These are phyloP conservation scores for Skeletonema tropicum DNA, from an alignment of 108 stramenopile genomes.

Conservation along the genomic window DNA sequence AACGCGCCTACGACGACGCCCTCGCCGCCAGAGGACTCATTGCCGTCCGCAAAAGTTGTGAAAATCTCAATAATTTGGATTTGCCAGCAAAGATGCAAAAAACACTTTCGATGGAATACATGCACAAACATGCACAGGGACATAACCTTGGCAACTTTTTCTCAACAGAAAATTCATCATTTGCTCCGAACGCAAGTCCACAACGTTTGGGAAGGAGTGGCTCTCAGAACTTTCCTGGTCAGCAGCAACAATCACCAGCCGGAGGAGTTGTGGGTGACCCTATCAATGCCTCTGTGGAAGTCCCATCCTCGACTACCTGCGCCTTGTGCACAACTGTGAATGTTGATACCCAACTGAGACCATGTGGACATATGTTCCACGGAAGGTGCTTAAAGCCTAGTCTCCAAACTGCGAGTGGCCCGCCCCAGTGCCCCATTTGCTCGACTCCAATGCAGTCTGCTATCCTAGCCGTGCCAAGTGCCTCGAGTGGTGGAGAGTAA, in stretches of 20 bases:
- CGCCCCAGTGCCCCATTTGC: conserved; percentile 83
- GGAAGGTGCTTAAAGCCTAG: conserved; percentile 87
- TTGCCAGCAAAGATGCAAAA: conserved; percentile 88
- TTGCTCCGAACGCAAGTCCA: conserved; percentile 30
- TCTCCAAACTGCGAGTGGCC: conserved; percentile 67
- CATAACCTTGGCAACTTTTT: conserved; percentile 48
- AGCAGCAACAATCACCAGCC: conserved; percentile 21
- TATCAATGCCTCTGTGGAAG: conserved; percentile 62
- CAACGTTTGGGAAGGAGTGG: conserved; percentile 11
- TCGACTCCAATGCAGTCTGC: conserved; percentile 80
- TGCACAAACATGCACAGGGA: conserved; percentile 69
- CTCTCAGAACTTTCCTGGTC: conserved; percentile 17
- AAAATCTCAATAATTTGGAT: conserved; percentile 86
- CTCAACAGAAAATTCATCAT: conserved; percentile 42
- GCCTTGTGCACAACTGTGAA: conserved; percentile 70
- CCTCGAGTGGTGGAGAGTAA: conserved; percentile 1
- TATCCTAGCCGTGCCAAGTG: conserved; percentile 73
- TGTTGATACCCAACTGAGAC: conserved; percentile 90
- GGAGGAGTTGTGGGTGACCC: neutral
- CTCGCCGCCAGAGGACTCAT: conserved; percentile 89
- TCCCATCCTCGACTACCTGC: conserved; percentile 79
- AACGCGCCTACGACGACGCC: conserved; percentile 90
- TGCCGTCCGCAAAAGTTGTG: conserved; percentile 80
- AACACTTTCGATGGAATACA: conserved; percentile 82
- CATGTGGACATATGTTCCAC: conserved; percentile 93